Evolutionary conservation across 2,329 filamentous ascomycete species (phyloP), one percentile per base, ranked within the genome.

Genomic region (Scortechinia acanthostroma): DNA sequence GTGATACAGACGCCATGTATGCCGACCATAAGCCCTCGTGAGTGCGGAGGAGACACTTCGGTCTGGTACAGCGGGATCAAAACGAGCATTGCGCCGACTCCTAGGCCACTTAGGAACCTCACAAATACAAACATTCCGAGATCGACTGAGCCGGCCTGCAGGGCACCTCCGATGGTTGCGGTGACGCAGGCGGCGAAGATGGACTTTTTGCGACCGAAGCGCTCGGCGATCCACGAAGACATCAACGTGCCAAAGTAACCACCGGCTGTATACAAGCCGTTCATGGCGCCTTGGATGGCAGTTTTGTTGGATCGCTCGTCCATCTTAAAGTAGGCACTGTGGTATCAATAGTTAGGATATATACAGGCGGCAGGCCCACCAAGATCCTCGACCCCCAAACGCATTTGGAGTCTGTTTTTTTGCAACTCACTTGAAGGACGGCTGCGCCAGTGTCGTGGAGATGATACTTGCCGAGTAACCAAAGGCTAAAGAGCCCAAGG

Each of bases 21-120:
- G 22, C 60, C 56, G 21, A 63, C 58, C 1, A 63, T 50, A 16
- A 53, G 54, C 6, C 57, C 60, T 20, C 60, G 55, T 22, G 58
- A 51, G 19, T 55, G 48, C 5, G 52, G 49, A 5, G 60, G 59
- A 1, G 58, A 55, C 22, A 61, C 52, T 43, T 62, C 58, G 42
- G 54, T 53, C 55, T 63, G 59, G 52, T 53, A 57, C 48, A 63
- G 55, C 42, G 61, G 59, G 42, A 62, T 57, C 21, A 57, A 55
- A 4, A 55, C 55, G 5, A 61, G 46, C 28, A 58, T 50, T 53
- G 57, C 58, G 46, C 61, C 60, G 5, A 55, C 50, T 15, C 52
- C 48, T 1, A 56, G 54, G 10, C 59, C 59, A 15, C 57, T 53
- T 43, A 61, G 45, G 51, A 61, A 58, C 6, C 58, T 50, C 42